Base-by-base conservation (phyloP, 495 filamentous ascomycete species). In the Trichoderma asperelloides region DNA sequence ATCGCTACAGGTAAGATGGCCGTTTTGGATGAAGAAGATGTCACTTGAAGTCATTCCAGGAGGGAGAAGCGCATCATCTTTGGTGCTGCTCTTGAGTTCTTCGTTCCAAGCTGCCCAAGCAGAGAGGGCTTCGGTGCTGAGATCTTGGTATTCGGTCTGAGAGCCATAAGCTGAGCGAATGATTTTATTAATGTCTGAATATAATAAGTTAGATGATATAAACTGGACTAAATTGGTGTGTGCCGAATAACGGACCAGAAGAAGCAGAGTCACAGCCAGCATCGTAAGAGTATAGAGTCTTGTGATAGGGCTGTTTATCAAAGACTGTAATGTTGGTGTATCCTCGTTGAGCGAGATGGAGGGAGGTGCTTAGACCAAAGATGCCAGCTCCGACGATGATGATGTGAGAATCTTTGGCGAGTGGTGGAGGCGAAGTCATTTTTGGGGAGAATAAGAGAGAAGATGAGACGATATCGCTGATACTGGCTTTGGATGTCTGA, bases 311-410 rank as follows among this genome's bases (percentile, higher is more conserved):
- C 70, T 82, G 79, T 68, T 73, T 74, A 63, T 83, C 80, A 30
- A 81, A 70, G 9, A 83, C 74, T 5, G 74, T 80, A 37, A 81
- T 72, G 55, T 79, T 71, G 11, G 25, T 70, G 70, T 79, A 82
- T 8, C 80, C 80, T n/a, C 73, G 65, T 8, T 68, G 65, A 3
- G 76, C 74, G 41, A 82, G 78, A 67, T 79, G 77, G 57, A 81
- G 64, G 9, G 80, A 77, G 1, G 74, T 74, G 41, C 71, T 73
- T 7, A 81, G 70, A 15, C 80, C 80, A 66, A 82, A 82, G 66
- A 78, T 73, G 60, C 80, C 80, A 0, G 79, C 79, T 6, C 80
- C 80, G 41, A 82, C 70, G 63, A 82, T 77, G 45, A 77, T 67
- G 45, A 81, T 78, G 33, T 74, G 74, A 2, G 75, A 71, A 28